Evolutionary conservation across 805 yeast species (phyloP).

Genomic region (Sporopachydermia lactativora): DNA sequence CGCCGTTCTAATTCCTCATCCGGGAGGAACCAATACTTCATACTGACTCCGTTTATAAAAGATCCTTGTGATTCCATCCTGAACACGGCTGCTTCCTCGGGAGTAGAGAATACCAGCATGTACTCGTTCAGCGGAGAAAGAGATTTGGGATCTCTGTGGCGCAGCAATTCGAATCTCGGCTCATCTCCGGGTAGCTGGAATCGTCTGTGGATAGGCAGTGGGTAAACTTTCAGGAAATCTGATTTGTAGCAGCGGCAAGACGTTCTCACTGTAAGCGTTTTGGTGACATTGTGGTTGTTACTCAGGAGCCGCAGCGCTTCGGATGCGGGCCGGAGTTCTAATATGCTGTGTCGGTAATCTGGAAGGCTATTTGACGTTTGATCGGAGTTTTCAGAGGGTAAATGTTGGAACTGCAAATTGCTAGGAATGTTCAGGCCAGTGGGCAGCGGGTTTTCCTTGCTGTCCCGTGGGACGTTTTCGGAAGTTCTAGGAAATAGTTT

Average conservation of each 20-base stretch:
- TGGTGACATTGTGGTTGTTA: neutral
- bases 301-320: neutral
- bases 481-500: too few relatives aligned
- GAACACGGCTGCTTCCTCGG: neutral
- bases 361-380: too few relatives aligned
- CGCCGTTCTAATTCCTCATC: neutral
- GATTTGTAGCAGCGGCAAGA: neutral
- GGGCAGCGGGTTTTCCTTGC: too few relatives aligned
- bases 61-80: neutral
- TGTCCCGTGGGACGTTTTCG: too few relatives aligned
- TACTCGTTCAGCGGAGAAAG: neutral
- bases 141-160: neutral
- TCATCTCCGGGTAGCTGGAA: neutral
- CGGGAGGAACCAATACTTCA: neutral
- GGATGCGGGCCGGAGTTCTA: neutral
- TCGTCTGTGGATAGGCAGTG: neutral
- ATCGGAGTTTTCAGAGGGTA: too few relatives aligned
- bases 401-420: too few relatives aligned
- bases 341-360: too few relatives aligned
- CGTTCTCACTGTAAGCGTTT: neutral
- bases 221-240: neutral
- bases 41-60: neutral
- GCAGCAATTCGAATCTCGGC: neutral
- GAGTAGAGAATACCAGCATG: neutral
- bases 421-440: too few relatives aligned